Conservation (phyloP, 1,139 yeast species). For the Pichia sp. region DNA sequence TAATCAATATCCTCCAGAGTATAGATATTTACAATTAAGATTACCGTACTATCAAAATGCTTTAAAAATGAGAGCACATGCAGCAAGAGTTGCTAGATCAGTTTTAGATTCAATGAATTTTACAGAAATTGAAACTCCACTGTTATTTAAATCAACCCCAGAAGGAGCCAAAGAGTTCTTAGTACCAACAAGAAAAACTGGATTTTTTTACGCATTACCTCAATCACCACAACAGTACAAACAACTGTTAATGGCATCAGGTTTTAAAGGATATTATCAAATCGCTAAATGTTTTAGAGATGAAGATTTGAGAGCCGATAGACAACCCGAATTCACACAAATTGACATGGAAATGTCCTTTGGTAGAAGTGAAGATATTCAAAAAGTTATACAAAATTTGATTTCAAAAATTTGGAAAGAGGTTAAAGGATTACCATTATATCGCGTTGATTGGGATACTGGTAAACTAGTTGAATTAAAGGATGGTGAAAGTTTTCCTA, state of each 20-base stretch:
- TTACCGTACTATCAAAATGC: slow-evolving; percentile 54
- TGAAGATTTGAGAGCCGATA: slow-evolving; percentile 87
- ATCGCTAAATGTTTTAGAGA: slow-evolving; percentile 93
- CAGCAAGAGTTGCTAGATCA: slow-evolving; percentile 50
- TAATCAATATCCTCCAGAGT: slow-evolving; percentile 64
- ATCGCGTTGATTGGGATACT: slow-evolving; percentile 28
- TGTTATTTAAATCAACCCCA: slow-evolving; percentile 90
- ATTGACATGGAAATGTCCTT: slow-evolving; percentile 91
- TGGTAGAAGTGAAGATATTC: slow-evolving; percentile 64
- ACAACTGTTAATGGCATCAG: slow-evolving; percentile 91
- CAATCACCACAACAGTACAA: slow-evolving; percentile 98
- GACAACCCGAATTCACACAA: slow-evolving; percentile 98
- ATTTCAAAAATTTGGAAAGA: slow-evolving; percentile 52
- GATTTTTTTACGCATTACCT: slow-evolving; percentile 77
- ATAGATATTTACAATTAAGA: slow-evolving; percentile 74
- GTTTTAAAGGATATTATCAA: slow-evolving; percentile 79
- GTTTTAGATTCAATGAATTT: slow-evolving; percentile 46
- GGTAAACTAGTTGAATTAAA: slow-evolving; percentile 23
- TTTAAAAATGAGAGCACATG: slow-evolving; percentile 54
- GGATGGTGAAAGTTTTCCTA: slow-evolving; percentile 33
- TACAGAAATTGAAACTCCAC: slow-evolving; percentile 87
- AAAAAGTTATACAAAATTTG: slow-evolving; percentile 53
- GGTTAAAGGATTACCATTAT: slow-evolving; percentile 37
- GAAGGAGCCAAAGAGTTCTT: slow-evolving; percentile 97
- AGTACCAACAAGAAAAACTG: slow-evolving; percentile 74